These are phyloP conservation scores for Elsinoe perseae DNA, from an alignment of 2,329 filamentous ascomycete genomes.

Conservation along the genomic window DNA sequence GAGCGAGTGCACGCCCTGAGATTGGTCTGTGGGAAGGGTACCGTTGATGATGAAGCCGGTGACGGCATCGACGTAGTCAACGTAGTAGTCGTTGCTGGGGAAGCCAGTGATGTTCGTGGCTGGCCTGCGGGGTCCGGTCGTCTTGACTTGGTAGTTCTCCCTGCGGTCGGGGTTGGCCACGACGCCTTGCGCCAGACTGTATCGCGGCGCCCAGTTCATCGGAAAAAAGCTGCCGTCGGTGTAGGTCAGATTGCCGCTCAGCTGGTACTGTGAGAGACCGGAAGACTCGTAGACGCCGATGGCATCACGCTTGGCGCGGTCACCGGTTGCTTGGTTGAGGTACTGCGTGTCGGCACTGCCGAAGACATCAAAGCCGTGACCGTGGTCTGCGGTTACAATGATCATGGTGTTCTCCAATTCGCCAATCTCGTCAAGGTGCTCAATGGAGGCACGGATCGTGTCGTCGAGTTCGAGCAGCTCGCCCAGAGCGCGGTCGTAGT, in stretches of 20 bases:
- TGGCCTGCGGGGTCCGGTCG: slow-evolving; percentile 54
- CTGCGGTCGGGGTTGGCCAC: slow-evolving; percentile 65
- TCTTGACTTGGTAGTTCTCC: slow-evolving; percentile 68
- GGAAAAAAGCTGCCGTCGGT: slow-evolving; percentile 70
- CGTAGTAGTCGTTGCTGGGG: slow-evolving; percentile 51
- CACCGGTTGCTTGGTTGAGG: slow-evolving; percentile 54
- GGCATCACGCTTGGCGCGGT: slow-evolving; percentile 67
- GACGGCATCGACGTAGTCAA: slow-evolving; percentile 57
- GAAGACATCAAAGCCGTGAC: slow-evolving; percentile 82
- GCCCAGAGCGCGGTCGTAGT: slow-evolving; percentile 78
- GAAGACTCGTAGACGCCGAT: slow-evolving; percentile 67
- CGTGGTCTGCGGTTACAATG: slow-evolving; percentile 78
- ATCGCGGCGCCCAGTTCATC: slow-evolving; percentile 75
- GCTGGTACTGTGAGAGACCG: slow-evolving; percentile 67
- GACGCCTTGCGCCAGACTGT: slow-evolving; percentile 67
- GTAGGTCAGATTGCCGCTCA: slow-evolving; percentile 55
- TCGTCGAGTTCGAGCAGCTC: slow-evolving; percentile 82
- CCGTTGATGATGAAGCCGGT: slow-evolving; percentile 69
- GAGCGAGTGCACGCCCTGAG: slow-evolving; percentile 66
- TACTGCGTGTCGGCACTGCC: slow-evolving; percentile 76
- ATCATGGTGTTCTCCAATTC: slow-evolving; percentile 69
- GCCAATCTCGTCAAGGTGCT: slow-evolving; percentile 57
- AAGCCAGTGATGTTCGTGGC: slow-evolving; percentile 48
- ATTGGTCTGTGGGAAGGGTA: slow-evolving; percentile 56
- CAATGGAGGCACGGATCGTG: slow-evolving; percentile 66